Percentiles rank a stretch among this genome's conserved stretches.
These are phyloP conservation scores for Termitomyces sp. DNA, from an alignment of 768 basidiomycete species.

Conservation along the genomic window DNA sequence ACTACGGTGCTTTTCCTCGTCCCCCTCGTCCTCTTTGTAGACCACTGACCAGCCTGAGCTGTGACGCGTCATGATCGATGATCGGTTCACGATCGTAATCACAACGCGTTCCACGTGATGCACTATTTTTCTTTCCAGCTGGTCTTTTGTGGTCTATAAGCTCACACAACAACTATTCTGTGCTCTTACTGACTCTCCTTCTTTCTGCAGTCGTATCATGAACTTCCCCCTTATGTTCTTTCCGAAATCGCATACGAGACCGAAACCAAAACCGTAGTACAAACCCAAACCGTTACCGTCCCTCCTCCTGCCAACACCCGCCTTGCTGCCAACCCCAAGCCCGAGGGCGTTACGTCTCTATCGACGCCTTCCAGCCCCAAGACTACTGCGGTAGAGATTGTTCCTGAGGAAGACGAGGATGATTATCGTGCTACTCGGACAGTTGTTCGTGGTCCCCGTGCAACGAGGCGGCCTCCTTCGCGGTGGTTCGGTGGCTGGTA, in stretches of 20 bases:
- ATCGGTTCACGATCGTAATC: constrained; percentile 21
- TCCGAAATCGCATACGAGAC: constrained; percentile 49
- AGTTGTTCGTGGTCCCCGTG: constrained; percentile 41
- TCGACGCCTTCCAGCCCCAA: constrained; percentile 62
- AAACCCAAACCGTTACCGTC: constrained; percentile 64
- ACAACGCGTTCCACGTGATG: constrained; percentile 41
- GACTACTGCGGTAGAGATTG: constrained; percentile 68
- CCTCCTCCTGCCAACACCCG: constrained; percentile 80
- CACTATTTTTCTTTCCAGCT: constrained; percentile 24
- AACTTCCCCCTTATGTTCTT: constrained; percentile 43
- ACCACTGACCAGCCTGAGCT: constrained; percentile 35
- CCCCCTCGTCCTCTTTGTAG: constrained; percentile 62
- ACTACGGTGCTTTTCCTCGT: constrained; percentile 71
- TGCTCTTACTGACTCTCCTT: constrained; percentile 25
- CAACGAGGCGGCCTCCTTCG: constrained; percentile 46
- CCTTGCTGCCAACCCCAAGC: constrained; percentile 67
- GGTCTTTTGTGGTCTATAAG: constrained; percentile 31
- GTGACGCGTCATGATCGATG: constrained; percentile 23
- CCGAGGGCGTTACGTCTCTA: constrained; percentile 55
- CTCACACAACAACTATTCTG: constrained; percentile 15
- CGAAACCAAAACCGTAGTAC: constrained; percentile 62
- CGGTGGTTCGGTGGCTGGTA: constrained; percentile 63
- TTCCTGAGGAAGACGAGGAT: constrained; percentile 52
- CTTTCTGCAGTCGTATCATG: constrained; percentile 32
- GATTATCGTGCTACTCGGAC: constrained; percentile 32